Base-by-base conservation (phyloP, 768 basidiomycete species). In the Agaricus subrufescens region DNA sequence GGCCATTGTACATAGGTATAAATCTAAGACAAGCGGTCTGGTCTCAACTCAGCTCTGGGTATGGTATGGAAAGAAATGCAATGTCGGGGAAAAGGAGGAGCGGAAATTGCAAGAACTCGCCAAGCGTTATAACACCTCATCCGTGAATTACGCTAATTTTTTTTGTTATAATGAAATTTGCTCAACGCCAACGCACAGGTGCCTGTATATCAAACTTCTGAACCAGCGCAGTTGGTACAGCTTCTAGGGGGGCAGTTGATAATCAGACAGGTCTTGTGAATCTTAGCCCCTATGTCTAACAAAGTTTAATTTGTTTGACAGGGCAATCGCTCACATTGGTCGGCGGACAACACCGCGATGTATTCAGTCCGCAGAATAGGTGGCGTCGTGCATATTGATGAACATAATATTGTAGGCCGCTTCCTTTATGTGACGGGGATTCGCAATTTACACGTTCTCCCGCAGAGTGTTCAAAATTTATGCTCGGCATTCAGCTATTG, bases 401-500 rank as follows among this genome's bases (percentile, higher is more conserved):
- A 92, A 63, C 73, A 83, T 42, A 86, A 92, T 59, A 67, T 89
- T 56, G 91, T 91, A 62, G 61, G 77, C 19, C 40, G 12, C 7
- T 1, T 54, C 23, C 11, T 25, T 5, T 34, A 6, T 2, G 9
- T 51, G 46, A 54, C 48, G 31, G 19, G 4, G 26, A 6, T 50
- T 11, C n/a, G 39, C 40, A 50, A 42, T 34, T 46, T 19, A 29
- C 31, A 26, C 57, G 15, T 50, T 26, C 46, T 27, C 54, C 38
- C 31, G 5, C 47, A 87, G 87, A 74, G 67, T 54, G 71, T 86
- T 60, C 79, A 73, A 57, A 89, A 87, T 63, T 71, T 94, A 1
- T 93, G 91, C 65, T 92, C 91, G 9, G 91, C 80, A n/a, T 93
- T 84, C 68, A 90, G 88, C 61, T 92, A 88, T 66, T 91, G 89